Conservation (phyloP, 768 basidiomycete genomes). For the Panaeolus papilionaceus region DNA sequence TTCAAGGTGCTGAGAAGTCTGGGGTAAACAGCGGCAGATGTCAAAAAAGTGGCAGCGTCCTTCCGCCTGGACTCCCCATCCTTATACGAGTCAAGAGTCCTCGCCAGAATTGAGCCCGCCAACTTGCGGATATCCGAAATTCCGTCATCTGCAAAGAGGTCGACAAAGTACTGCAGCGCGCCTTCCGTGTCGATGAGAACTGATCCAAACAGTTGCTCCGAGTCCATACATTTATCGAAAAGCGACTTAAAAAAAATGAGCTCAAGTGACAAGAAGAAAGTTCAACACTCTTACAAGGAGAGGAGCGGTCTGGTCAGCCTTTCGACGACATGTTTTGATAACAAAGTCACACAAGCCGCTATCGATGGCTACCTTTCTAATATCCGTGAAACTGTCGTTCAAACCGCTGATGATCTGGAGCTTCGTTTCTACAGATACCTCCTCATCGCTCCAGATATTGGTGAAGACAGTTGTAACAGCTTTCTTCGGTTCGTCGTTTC, state of each 20-base stretch:
- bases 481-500: conserved; percentile 8
- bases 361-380: conserved; percentile 16
- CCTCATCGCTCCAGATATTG: conserved; percentile 16
- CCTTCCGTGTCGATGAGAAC: conserved; percentile 22
- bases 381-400: conserved; percentile 19
- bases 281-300: conserved; percentile 18
- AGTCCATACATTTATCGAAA: conserved; percentile 24
- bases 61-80: conserved; percentile 19
- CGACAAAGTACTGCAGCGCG: conserved; percentile 20
- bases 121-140: conserved; percentile 10
- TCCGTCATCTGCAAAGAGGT: conserved; percentile 17
- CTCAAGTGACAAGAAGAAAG: neutral
- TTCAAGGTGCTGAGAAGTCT: conserved; percentile 18
- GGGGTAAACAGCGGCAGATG: conserved; percentile 19
- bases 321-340: conserved; percentile 9
- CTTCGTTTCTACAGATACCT: conserved; percentile 19
- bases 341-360: conserved; percentile 21
- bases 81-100: conserved; percentile 24
- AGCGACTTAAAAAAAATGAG: neutral
- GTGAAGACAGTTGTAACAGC: conserved; percentile 19
- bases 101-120: conserved; percentile 21
- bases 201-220: conserved; percentile 24
- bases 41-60: conserved; percentile 16
- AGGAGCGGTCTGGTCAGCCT: conserved; percentile 14
- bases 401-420: conserved; percentile 18